Evolutionary conservation across 2,329 filamentous ascomycete species (phyloP).

Genomic region (Colletotrichum sp.): DNA sequence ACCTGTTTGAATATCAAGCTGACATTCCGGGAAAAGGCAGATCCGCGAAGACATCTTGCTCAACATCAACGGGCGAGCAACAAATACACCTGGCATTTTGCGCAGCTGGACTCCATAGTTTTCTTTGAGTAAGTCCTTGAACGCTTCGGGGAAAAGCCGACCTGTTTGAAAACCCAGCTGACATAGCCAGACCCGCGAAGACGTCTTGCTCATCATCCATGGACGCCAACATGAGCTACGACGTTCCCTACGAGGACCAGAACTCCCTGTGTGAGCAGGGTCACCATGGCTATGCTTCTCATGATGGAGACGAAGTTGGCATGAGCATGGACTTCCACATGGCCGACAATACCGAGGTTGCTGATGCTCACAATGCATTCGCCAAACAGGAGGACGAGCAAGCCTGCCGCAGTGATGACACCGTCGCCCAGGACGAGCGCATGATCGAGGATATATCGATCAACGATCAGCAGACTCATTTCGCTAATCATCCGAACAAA

Average conservation of each 20-base stretch:
- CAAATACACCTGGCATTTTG: not conserved
- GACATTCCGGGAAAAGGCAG: not conserved
- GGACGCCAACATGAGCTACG: not conserved
- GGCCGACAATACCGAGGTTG: not conserved
- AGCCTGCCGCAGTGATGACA: not conserved
- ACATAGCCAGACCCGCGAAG: not conserved
- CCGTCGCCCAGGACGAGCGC: rapidly evolving
- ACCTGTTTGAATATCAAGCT: not conserved
- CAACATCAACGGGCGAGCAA: not conserved
- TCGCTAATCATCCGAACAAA: too few species aligned
- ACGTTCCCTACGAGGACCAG: not conserved
- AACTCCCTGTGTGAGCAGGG: not conserved
- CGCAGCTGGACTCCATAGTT: not conserved
- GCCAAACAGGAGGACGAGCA: not conserved
- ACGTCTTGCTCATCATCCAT: not conserved
- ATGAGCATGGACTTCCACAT: not conserved
- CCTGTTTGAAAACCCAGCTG: not conserved
- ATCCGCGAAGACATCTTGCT: not conserved
- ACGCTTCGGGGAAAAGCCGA: not conserved
- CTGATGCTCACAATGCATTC: not conserved
- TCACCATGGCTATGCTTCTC: not conserved
- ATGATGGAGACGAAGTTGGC: not conserved
- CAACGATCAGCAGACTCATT: not conserved
- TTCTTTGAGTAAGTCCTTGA: not conserved
- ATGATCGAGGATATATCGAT: rapidly evolving